Percentiles rank a stretch among this genome's conserved stretches.
phyloP scores from a whole-genome alignment of 805 yeast genomes.

The Wickerhamiella nectarea region DNA sequence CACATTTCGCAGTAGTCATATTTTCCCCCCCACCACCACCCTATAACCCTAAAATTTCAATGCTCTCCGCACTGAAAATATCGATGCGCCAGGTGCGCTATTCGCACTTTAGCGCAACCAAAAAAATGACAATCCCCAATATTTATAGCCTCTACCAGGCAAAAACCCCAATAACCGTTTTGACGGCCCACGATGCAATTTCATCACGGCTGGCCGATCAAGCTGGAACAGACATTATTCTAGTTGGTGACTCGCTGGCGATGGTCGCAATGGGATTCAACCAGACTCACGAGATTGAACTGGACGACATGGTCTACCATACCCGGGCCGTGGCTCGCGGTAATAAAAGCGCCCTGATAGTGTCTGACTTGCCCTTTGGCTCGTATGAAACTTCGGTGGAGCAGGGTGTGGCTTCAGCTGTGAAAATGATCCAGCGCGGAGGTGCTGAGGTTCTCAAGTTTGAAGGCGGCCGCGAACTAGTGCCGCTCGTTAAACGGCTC shows the following conservation, averaged over 20 bases:
- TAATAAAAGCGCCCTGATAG: constrained; percentile 44
- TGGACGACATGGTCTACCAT: constrained; percentile 66
- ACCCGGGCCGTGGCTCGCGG: constrained; percentile 68
- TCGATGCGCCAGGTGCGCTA: constrained; percentile 26
- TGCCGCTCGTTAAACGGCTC: constrained; percentile 41
- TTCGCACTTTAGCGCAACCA: constrained; percentile 20
- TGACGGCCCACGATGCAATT: constrained; percentile 85
- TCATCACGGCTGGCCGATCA: constrained; percentile 57
- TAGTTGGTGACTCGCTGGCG: constrained; percentile 87
- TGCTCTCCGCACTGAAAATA: too few relatives aligned
- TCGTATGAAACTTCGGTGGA: constrained; percentile 51
- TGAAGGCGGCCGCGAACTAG: constrained; percentile 62
- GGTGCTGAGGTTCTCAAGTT: constrained; percentile 62
- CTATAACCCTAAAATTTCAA: too few relatives aligned
- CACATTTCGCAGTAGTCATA: too few relatives aligned
- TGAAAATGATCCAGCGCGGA: constrained; percentile 40
- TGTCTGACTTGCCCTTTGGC: constrained; percentile 87
- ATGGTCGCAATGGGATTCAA: constrained; percentile 79
- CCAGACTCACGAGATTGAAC: constrained; percentile 50
- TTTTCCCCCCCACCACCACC: too few relatives aligned
- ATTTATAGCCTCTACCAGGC: constrained; percentile 26
- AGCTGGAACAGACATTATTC: constrained; percentile 51
- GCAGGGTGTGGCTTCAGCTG: constrained; percentile 49
- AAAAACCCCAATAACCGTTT: constrained; percentile 34
- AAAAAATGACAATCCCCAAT: constrained; percentile 31